Evolutionary conservation across 257 asterid species (phyloP), one percentile per base, ranked within the genome.

Genomic region (Solanum appendiculatum): DNA sequence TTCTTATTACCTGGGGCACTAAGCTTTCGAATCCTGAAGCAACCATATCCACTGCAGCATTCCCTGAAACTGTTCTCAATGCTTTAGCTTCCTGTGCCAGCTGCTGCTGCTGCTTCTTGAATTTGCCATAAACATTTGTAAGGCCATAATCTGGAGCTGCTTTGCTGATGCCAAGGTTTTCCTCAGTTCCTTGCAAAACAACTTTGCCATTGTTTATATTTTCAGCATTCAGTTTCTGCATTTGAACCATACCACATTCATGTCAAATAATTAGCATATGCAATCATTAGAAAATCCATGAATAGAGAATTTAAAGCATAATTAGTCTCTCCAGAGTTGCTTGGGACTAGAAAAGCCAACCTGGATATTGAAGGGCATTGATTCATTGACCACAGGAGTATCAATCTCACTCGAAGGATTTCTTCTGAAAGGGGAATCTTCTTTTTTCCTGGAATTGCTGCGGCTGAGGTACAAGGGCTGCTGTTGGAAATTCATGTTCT

Each of bases 361-460:
- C 85, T 48, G 66, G 5, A 56, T 5, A 27, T 16, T 29, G 23
- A 15, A 78, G 66, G 66, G 66, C 66, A 27, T 78, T n/a, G 64
- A 88, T 4, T 90, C 92, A 68, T 34, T 40, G 31, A 82, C 64
- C 34, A 90, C 89, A 80, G 90, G 94, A 88, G 90, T 93, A 91
- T 95, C 98, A 37, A 93, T 95, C 86, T 97, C 99, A 82, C 90
- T 69, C 37, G 94, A 87, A 44, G 98, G 98, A 40, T 95, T 97
- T 86, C 98, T 93, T 87, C 97, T 90, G 82, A 18, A 91, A 16
- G 99, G 99, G 25, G 99, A 97, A 66, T 87, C 88, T 54, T 95
- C 99, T 0, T 94, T 97, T 88, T 93, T 96, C 92, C 97, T 97
- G 3, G 99, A 97, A 91, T 97, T 97, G 95, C 94, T 97, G 73